phyloP scores from a whole-genome alignment of 495 filamentous ascomycete species.

The Aspergillus funiculosus region DNA sequence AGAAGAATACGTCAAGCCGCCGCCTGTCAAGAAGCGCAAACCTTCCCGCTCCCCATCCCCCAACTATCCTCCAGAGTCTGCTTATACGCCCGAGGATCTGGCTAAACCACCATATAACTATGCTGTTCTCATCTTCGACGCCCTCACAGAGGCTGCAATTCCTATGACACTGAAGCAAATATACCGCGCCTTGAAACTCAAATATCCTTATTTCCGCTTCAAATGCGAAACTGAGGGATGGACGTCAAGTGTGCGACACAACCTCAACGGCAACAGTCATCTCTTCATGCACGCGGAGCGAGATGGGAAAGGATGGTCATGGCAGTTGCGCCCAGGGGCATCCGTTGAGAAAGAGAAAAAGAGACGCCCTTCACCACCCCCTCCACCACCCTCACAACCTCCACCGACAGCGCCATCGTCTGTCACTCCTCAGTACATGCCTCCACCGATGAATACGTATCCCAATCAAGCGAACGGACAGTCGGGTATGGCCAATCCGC shows the following conservation, averaged over 20 bases:
- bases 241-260: slow-evolving; percentile 97
- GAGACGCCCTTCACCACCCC: slow-evolving; percentile 52
- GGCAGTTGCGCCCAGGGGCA: slow-evolving; percentile 57
- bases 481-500: slow-evolving; percentile 33
- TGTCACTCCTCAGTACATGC: slow-evolving; percentile 39
- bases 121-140: slow-evolving; percentile 85
- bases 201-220: slow-evolving; percentile 89
- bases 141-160: slow-evolving; percentile 63
- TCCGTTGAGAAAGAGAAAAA: slow-evolving; percentile 69
- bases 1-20: slow-evolving; percentile 40
- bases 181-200: slow-evolving; percentile 78
- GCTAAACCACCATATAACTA: slow-evolving; percentile 83
- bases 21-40: slow-evolving; percentile 50
- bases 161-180: slow-evolving; percentile 87
- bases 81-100: slow-evolving; percentile 79
- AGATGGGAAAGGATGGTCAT: slow-evolving; percentile 67
- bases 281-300: slow-evolving; percentile 81
- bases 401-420: slow-evolving; percentile 30
- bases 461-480: slow-evolving; percentile 26
- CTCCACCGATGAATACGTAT: slow-evolving; percentile 37
- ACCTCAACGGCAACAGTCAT: slow-evolving; percentile 75
- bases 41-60: slow-evolving; percentile 64
- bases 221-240: slow-evolving; percentile 75
- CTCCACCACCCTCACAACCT: slow-evolving; percentile 39
- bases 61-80: slow-evolving; percentile 62